Conservation (phyloP, 257 asterid species). For the Nicotiana noctiflora region DNA sequence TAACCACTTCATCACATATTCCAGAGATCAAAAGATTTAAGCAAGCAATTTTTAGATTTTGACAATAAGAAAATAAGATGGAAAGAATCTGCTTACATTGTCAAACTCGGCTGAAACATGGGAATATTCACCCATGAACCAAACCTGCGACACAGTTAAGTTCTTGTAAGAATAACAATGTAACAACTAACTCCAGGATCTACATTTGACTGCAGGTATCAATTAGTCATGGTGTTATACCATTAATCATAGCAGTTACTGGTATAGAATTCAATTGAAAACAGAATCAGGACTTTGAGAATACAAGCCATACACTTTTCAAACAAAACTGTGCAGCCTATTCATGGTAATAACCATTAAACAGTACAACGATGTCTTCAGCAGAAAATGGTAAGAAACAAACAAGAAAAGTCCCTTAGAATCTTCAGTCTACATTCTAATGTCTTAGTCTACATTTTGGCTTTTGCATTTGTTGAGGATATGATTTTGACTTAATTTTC, state of each 20-base stretch:
- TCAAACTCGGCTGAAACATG: slow-evolving; percentile 87
- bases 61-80: not conserved
- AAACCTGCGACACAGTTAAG: slow-evolving; percentile 43
- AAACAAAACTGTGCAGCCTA: not conserved
- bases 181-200: not conserved
- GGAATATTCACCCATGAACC: slow-evolving; percentile 94
- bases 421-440: no score
- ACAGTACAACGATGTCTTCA: not conserved
- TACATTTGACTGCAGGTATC: not conserved
- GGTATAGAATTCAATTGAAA: not conserved
- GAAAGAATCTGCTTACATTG: slow-evolving; percentile 50
- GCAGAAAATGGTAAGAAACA: not conserved
- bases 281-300: not conserved
- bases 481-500: not conserved
- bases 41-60: not conserved
- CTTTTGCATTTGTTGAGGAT: not conserved
- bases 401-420: not conserved
- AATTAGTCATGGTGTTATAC: not conserved
- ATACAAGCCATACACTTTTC: not conserved
- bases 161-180: slow-evolving; percentile 1
- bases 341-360: not conserved
- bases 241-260: not conserved
- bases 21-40: not conserved
- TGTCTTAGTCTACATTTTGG: no score
- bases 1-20: not conserved